Base-by-base conservation (phyloP, 257 asterid genomes). In the Solanum chmielewskii region DNA sequence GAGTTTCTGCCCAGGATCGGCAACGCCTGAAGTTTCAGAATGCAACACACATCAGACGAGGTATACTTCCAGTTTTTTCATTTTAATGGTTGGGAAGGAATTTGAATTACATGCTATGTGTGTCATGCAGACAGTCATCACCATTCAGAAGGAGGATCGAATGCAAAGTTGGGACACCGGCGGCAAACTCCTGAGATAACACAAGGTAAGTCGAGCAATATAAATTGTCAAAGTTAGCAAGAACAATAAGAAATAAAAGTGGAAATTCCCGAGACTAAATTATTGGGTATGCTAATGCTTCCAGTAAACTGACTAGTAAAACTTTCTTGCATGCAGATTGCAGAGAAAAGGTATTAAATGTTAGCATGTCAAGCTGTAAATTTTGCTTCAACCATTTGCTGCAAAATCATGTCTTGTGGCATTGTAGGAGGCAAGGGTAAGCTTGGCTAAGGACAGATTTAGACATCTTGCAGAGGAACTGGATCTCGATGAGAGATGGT, bases 401-500 rank as follows among this genome's bases (percentile, higher is more conserved):
- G 62, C 73, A 82, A 85, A 62, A 83, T 89, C 52, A 49, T 82
- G 87, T 83, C 87, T 62, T 80, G 20, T 77, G 77, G 82, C 88
- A 85, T 88, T 92, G 91, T 83, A 87, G 87, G 93, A 96, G 98
- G 95, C 89, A 77, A 87, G 86, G 39, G 90, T 33, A 82, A 87
- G 77, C 77, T 88, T 87, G 7, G 62, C 87, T 80, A 90, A 88
- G 93, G 87, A 88, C 88, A 92, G 90, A 88, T 95, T 91, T 89
- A 42, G 78, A 86, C 92, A 88, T 83, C 88, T 96, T 90, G 91
- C 90, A 25, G 97, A 94, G 90, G 99, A 96, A 89, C 76, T 95
- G 73, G 98, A 90, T 92, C 91, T 96, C 39, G 98, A 95, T 29
- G 95, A 92, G 90, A 94, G 97, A 91, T 94, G 92, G 89, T 90